Evolutionary conservation across 192 early-diverging fungal genomes (phyloP).

Genomic region (Allomyces macrogynus): DNA sequence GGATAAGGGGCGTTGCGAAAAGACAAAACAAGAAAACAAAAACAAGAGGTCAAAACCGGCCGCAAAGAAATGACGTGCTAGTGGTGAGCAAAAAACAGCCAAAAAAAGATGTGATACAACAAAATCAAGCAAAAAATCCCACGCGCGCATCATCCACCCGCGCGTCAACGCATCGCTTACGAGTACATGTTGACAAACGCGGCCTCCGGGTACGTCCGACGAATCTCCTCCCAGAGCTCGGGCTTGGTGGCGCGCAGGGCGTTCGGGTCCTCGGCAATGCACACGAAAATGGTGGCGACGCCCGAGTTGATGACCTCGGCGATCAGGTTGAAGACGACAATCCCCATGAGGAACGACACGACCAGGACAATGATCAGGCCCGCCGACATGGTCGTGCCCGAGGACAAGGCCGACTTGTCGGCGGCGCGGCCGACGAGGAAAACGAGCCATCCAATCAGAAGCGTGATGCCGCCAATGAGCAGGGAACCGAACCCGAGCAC

Average conservation of each 20-base stretch:
- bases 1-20: too few species aligned
- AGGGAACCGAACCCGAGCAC: constrained; percentile 64
- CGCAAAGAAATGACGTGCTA: too few species aligned
- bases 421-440: background rate
- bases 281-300: constrained; percentile 79
- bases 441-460: background rate
- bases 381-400: too few species aligned
- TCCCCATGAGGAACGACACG: constrained; percentile 25
- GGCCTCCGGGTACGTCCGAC: constrained; percentile 11
- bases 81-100: too few species aligned
- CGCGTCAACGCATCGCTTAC: background rate
- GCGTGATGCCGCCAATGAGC: constrained; percentile 20
- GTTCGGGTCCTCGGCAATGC: constrained; percentile 62
- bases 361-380: background rate
- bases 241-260: constrained; percentile 46
- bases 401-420: too few species aligned
- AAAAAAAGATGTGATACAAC: too few species aligned
- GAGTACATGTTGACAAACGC: background rate
- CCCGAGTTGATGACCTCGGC: constrained; percentile 65
- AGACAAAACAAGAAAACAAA: too few species aligned
- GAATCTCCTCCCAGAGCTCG: constrained; percentile 24
- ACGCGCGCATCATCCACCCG: too few species aligned
- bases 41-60: too few species aligned
- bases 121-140: too few species aligned
- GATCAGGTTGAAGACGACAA: constrained; percentile 58